phyloP scores from a whole-genome alignment of 768 basidiomycete genomes.

The Auriscalpium microsporum region DNA sequence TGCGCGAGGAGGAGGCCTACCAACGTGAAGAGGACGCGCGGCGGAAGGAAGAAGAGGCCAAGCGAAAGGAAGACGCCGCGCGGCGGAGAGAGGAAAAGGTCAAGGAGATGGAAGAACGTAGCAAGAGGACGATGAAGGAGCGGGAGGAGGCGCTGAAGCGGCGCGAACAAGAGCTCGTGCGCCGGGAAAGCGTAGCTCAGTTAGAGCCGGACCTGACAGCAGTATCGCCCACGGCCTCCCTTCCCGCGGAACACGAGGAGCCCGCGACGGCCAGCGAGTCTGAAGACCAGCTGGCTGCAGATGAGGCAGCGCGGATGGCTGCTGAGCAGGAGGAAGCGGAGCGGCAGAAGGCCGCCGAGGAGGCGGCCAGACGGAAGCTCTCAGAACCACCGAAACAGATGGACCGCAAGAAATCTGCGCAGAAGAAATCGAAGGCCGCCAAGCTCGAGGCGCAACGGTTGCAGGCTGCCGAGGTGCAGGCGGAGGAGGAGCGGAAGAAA shows the following conservation, averaged over 20 bases:
- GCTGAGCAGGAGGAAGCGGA: not conserved
- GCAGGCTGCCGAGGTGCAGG: not conserved
- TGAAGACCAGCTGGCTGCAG: not conserved
- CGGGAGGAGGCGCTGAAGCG: conserved; percentile 9
- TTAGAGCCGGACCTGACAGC: too few species aligned
- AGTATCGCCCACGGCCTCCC: not conserved
- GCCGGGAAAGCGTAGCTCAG: not conserved
- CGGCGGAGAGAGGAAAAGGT: conserved; percentile 24
- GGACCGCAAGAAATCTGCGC: not conserved
- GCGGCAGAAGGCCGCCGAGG: not conserved
- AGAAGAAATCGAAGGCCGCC: not conserved
- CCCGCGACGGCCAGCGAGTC: not conserved
- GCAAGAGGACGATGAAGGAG: conserved; percentile 12
- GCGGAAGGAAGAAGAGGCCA: conserved; percentile 23
- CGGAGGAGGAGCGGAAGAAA: not conserved
- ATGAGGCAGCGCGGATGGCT: not conserved
- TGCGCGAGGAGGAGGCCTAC: conserved; percentile 18
- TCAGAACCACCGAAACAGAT: too few species aligned
- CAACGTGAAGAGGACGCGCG: conserved; percentile 19
- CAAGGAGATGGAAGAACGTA: conserved; percentile 19
- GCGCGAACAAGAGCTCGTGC: conserved; percentile 7
- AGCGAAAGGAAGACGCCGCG: conserved; percentile 22
- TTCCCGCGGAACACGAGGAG: not conserved
- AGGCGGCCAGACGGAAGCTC: not conserved
- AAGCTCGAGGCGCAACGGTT: not conserved